Evolutionary conservation across 2,329 filamentous ascomycete genomes (phyloP).

Genomic region (Fragosphaeria purpurea): DNA sequence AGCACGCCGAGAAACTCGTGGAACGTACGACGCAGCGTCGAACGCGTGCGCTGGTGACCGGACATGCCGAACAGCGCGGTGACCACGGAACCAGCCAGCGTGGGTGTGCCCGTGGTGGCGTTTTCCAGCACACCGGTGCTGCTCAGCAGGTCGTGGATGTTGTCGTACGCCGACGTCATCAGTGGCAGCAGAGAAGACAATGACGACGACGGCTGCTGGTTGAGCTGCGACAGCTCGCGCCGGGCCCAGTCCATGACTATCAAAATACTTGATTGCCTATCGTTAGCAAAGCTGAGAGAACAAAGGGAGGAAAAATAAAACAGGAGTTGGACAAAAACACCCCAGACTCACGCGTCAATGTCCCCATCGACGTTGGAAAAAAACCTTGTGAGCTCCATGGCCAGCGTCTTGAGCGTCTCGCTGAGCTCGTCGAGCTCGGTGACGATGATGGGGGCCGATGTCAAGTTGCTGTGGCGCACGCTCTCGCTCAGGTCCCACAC

Average conservation of each 20-base stretch:
- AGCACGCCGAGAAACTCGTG: slow-evolving; percentile 78
- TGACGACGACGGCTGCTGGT: slow-evolving; percentile 40
- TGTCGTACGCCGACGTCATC: slow-evolving; percentile 66
- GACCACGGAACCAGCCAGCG: slow-evolving; percentile 56
- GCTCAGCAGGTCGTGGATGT: slow-evolving; percentile 68
- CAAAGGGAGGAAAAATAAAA: not conserved
- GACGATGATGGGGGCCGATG: slow-evolving; percentile 76
- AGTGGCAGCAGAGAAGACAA: slow-evolving; percentile 32
- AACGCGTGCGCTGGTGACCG: slow-evolving; percentile 67
- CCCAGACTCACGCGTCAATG: slow-evolving; percentile 56
- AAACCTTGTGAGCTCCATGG: slow-evolving; percentile 79
- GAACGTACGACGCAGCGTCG: slow-evolving; percentile 77
- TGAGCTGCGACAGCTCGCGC: slow-evolving; percentile 66
- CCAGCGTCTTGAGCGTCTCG: slow-evolving; percentile 74
- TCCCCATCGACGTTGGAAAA: slow-evolving; percentile 91
- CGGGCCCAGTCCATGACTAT: slow-evolving; percentile 95
- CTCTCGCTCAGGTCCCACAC: slow-evolving; percentile 94
- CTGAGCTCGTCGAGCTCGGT: slow-evolving; percentile 75
- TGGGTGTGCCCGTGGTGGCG: slow-evolving; percentile 44
- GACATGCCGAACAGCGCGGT: slow-evolving; percentile 71
- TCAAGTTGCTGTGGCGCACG: slow-evolving; percentile 82
- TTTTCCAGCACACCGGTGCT: slow-evolving; percentile 51
- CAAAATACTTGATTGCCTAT: slow-evolving; percentile 50
- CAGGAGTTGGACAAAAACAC: slow-evolving; percentile 15
- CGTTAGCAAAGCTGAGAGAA: no score